phyloP scores from a whole-genome alignment of 352 stramenopile species.

The Phytophthora constricta region DNA sequence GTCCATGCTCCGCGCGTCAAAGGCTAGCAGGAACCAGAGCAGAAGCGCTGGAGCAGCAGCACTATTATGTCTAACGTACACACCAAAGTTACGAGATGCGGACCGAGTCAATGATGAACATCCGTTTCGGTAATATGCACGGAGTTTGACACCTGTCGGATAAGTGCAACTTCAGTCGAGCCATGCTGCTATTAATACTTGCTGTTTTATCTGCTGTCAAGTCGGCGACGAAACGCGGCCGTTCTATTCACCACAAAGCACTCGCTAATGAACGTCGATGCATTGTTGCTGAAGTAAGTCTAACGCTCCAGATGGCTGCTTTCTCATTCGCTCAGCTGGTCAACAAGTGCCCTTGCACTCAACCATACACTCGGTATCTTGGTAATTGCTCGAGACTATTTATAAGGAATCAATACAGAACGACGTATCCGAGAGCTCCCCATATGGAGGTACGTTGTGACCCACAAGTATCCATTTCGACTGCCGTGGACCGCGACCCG shows the following conservation, averaged over 20 bases:
- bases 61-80: too few relatives aligned
- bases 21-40: too few relatives aligned
- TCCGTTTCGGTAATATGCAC: slow-evolving; percentile 33
- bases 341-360: background rate
- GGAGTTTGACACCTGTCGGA: slow-evolving; percentile 17
- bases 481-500: too few relatives aligned
- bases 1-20: too few relatives aligned
- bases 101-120: slow-evolving; percentile 16
- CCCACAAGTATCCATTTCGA: too few relatives aligned
- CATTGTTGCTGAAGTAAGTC: background rate
- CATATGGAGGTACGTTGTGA: too few relatives aligned
- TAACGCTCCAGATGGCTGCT: background rate
- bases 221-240: background rate
- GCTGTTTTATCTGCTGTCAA: background rate
- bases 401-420: background rate
- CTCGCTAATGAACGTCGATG: too few relatives aligned
- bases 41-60: too few relatives aligned
- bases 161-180: slow-evolving; percentile 6
- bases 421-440: too few relatives aligned
- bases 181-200: background rate
- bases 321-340: background rate
- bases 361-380: background rate
- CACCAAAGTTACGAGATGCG: slow-evolving; percentile 11
- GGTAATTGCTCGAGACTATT: too few relatives aligned
- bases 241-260: background rate